These are phyloP conservation scores for Plasmodium vinckei DNA, from an alignment of 169 alveolate species.

Conservation along the genomic window DNA sequence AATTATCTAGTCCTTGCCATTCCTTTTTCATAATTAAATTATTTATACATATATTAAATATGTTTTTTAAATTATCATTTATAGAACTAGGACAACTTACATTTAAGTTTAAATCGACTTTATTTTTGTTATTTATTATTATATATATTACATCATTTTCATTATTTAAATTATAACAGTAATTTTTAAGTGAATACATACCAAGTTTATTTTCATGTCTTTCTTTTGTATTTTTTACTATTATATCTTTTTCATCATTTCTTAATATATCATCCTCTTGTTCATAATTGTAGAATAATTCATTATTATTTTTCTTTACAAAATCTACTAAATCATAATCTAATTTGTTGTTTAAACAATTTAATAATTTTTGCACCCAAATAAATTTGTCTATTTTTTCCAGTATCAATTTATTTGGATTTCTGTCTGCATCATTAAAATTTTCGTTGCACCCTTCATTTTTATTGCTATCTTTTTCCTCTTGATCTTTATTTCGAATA, in stretches of 20 bases:
- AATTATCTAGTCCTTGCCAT: slow-evolving; percentile 38
- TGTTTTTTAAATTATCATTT: slow-evolving; percentile 26
- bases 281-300: slow-evolving; percentile 20
- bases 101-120: slow-evolving; percentile 20
- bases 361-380: slow-evolving; percentile 31
- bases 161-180: slow-evolving; percentile 14
- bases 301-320: slow-evolving; percentile 29
- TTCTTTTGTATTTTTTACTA: slow-evolving; percentile 1
- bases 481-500: background rate
- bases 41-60: slow-evolving; percentile 30
- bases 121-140: slow-evolving; percentile 55
- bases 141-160: slow-evolving; percentile 50
- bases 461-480: background rate
- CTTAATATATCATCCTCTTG: background rate
- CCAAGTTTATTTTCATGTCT: background rate
- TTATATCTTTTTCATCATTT: slow-evolving; percentile 8
- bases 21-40: slow-evolving; percentile 36
- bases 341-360: slow-evolving; percentile 19
- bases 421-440: background rate
- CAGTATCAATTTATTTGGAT: slow-evolving; percentile 6
- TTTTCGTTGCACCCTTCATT: background rate
- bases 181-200: slow-evolving; percentile 30
- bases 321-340: slow-evolving; percentile 48
- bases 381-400: slow-evolving; percentile 1
- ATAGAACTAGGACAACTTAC: background rate